phyloP scores from a whole-genome alignment of 1,284 basidiomycete species.

The Apiotrichum brassicae region DNA sequence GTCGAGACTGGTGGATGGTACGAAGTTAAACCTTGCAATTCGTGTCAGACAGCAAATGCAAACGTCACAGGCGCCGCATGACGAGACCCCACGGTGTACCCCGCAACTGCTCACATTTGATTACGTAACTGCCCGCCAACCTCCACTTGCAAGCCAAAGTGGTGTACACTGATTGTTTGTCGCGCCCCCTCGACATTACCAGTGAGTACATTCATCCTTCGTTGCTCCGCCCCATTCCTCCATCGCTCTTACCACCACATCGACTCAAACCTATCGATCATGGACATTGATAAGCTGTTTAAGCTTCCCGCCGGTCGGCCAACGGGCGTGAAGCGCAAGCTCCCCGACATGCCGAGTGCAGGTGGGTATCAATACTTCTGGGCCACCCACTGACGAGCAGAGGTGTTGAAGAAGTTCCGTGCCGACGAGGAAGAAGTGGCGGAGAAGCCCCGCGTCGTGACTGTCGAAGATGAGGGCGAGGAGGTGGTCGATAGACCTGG shows the following conservation, averaged over 20 bases:
- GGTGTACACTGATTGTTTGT: too few relatives aligned
- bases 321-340: conserved; percentile 63
- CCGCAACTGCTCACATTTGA: too few relatives aligned
- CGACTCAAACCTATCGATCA: conserved; percentile 11
- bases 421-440: neutral
- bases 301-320: conserved; percentile 35
- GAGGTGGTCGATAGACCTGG: conserved; percentile 50
- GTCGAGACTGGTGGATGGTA: too few relatives aligned
- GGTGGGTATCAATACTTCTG: conserved; percentile 21
- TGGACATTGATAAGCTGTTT: conserved; percentile 47
- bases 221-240: too few relatives aligned
- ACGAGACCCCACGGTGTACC: too few relatives aligned
- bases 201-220: too few relatives aligned
- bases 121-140: too few relatives aligned
- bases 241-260: neutral
- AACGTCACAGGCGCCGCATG: too few relatives aligned
- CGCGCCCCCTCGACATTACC: too few relatives aligned
- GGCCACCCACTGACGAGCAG: neutral
- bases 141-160: too few relatives aligned
- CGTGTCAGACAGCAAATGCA: too few relatives aligned
- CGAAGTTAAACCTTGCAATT: too few relatives aligned
- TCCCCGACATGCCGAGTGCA: conserved; percentile 72
- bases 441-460: conserved; percentile 37
- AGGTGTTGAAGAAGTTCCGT: conserved; percentile 14
- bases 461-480: conserved; percentile 53